Base-by-base conservation (phyloP, 768 basidiomycete species). In the Russula sp. region DNA sequence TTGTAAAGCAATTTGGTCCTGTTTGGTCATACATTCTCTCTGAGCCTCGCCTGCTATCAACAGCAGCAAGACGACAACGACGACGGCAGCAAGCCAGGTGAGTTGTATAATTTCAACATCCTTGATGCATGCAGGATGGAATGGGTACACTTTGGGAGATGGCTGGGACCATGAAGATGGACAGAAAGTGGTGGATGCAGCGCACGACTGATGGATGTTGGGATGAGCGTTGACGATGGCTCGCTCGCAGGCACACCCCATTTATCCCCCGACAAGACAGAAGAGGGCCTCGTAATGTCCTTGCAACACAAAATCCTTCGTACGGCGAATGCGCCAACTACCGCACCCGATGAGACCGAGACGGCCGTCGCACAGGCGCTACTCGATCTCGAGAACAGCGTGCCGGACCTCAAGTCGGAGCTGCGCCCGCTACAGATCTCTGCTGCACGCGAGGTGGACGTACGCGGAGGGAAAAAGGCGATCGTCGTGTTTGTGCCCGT, bases 381-480 rank as follows among this genome's bases (percentile, higher is more conserved):
- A 69, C 76, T 98, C 70, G 97, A 99, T 83, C 86, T 99, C 72
- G 96, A 98, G 78, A 92, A 88, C 82, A 94, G 93, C 75, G 95
- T 98, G 63, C 91, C 95, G 65, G 97, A 99, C 78, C 88, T 99
- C 80, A 99, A 98, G 86, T 73, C 83, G 60, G 97, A 99, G 81
- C 87, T 99, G 66, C 87, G 95, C 52, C 85, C 87, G 63, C 86
- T 99, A 68, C 94, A 98, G 74, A 98, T 99, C 78, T 96, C 93
- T 68, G 92, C 95, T 66, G 97, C 97, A 67, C 94, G 94, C 72
- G 97, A 99, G 78, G 90, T 99, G 68, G 97, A 99, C 73, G 95
- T 98, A 70, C 92, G 94, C 71, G 97, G 96, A 66, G 97, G 97
- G 73, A 98, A 97, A 82, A 99, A 98, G 82, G 97, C 97, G 56